These are phyloP conservation scores for Eucalyptus dawsonii DNA, from an alignment of 345 rosid species.

Conservation along the genomic window DNA sequence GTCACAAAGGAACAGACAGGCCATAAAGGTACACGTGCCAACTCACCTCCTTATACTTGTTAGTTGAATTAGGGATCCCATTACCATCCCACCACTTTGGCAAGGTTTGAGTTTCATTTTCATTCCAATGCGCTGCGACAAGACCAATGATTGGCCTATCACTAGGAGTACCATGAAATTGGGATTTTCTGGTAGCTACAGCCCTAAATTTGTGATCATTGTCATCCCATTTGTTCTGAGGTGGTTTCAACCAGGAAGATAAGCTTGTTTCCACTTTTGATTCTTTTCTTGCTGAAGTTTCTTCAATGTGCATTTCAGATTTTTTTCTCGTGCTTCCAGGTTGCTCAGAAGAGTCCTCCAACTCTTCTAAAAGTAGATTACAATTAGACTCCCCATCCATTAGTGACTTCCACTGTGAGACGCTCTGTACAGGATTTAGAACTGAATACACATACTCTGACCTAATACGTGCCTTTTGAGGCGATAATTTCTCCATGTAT, in stretches of 20 bases:
- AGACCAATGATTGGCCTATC: constrained; percentile 90
- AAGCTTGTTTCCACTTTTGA: constrained; percentile 32
- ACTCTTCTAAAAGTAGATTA: constrained; percentile 9
- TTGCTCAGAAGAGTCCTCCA: constrained; percentile 12
- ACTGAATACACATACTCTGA: constrained; percentile 67
- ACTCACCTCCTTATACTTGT: constrained; percentile 83
- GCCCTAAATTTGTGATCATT: constrained; percentile 1
- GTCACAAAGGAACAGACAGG: not conserved
- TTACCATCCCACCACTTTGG: constrained; percentile 97
- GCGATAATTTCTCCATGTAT: constrained; percentile 22
- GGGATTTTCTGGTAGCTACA: constrained; percentile 2
- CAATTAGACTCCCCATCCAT: constrained; percentile 13
- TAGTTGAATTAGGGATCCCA: constrained; percentile 94
- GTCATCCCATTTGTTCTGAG: not conserved
- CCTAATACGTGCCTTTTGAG: constrained; percentile 51
- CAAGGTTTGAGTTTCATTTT: constrained; percentile 34
- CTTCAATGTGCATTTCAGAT: constrained; percentile 5
- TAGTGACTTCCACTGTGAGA: constrained; percentile 19
- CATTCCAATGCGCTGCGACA: constrained; percentile 91
- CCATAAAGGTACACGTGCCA: not conserved
- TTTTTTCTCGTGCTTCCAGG: constrained; percentile 17
- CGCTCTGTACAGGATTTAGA: constrained; percentile 32
- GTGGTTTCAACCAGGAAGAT: constrained; percentile 49
- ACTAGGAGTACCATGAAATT: constrained; percentile 27
- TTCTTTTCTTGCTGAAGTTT: constrained; percentile 9